Conservation (phyloP, 129 eudicot species). For the Flaveria ramosissima region DNA sequence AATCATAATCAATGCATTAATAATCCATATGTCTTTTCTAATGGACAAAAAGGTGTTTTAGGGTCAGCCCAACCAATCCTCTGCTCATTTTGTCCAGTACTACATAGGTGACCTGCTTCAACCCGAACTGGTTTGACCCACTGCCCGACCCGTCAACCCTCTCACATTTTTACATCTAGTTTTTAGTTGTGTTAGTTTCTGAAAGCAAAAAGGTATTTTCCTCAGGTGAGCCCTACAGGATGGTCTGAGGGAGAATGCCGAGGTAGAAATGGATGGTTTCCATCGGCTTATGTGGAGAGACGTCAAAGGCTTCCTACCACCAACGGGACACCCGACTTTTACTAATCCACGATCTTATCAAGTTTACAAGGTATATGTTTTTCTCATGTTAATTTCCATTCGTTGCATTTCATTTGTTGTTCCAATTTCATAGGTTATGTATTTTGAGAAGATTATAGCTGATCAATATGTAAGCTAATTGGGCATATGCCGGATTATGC, state of each 20-base stretch:
- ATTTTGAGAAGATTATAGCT: constrained; percentile 18
- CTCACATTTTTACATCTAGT: not conserved
- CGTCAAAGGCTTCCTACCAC: constrained; percentile 78
- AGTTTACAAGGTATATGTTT: constrained; percentile 12
- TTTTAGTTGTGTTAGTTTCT: not conserved
- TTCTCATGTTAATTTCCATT: constrained; percentile 22
- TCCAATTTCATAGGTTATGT: constrained; percentile 28
- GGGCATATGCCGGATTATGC: constrained; percentile 14
- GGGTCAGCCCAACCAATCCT: not conserved
- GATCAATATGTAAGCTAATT: constrained; percentile 25
- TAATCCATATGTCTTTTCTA: not conserved
- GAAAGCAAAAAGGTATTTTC: not conserved
- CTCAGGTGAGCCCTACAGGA: constrained; percentile 77
- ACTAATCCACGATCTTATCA: constrained; percentile 32
- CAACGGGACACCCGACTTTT: constrained; percentile 59
- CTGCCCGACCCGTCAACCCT: not conserved
- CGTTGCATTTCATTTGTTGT: constrained; percentile 35
- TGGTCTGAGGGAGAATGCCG: constrained; percentile 97
- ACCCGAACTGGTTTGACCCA: not conserved
- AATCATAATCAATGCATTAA: not conserved
- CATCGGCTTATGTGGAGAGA: constrained; percentile 74
- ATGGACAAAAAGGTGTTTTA: constrained; percentile 1
- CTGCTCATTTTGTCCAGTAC: not conserved
- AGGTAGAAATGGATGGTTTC: constrained; percentile 97
- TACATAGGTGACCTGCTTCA: not conserved